Evolutionary conservation across 2,329 filamentous ascomycete species (phyloP), one percentile per base, ranked within the genome.

Genomic region (Talaromyces sp.): DNA sequence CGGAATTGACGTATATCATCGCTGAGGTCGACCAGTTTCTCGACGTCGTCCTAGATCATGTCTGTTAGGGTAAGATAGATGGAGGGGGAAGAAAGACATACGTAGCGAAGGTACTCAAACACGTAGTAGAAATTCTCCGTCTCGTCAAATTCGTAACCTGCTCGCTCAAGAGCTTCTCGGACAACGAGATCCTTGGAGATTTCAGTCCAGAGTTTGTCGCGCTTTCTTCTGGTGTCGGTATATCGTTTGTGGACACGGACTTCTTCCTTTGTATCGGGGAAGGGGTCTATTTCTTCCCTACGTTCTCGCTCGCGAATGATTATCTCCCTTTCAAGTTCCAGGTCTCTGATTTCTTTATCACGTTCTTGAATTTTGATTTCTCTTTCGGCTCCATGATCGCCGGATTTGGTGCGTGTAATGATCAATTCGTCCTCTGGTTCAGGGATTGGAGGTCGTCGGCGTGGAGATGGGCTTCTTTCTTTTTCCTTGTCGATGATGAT

Each of bases 181-280:
- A 89, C 84, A 17, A 98, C 92, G 40, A 98, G 80, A 70, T 97
- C 93, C 79, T 96, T 97, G 54, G 94, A 96, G 71, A 99, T 92
- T 79, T 98, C 95, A 0, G 95, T 99, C 94, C 94, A 98, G 82
- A 96, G 91, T 67, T 90, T 87, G 64, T 86, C 84, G 40, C 72
- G 74, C 31, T 73, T 74, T 51, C 79, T 72, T 43, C 77, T 78
- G 45, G 75, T 68, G 7, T 73, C 74, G 8, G 74, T 74, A 58
- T 79, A 77, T 36, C 84, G 80, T 61, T 83, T 83, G 25, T 74
- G 79, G 65, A 81, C 76, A 15, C 76, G 75, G 6, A 76, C 74
- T 27, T 72, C 69, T 81, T 80, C 68, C 77, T 81, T 68, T 80
- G 89, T 87, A 19, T 81, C 82, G 27, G 83, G 81, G 70, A 86